Percentiles rank a stretch among this genome's conserved stretches.
Evolutionary conservation across 148 eudicot genomes (phyloP).

Genomic region (Polygonum aviculare): DNA sequence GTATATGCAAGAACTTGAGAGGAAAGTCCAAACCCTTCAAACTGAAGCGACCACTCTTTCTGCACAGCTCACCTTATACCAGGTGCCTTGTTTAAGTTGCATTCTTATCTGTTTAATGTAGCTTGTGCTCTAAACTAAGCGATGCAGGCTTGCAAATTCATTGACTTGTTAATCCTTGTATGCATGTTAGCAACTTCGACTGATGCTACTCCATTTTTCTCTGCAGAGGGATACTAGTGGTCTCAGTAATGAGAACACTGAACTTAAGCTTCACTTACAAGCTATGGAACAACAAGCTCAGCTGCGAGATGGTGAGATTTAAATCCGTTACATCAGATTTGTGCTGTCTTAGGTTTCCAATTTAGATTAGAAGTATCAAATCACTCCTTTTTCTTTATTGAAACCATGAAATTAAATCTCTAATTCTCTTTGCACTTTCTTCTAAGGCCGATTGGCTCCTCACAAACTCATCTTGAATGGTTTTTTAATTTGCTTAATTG

Average conservation of each 20-base stretch:
- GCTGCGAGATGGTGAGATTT: constrained; percentile 38
- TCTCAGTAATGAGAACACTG: constrained; percentile 22
- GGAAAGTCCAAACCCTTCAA: constrained; percentile 46
- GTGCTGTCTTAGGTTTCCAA: background rate
- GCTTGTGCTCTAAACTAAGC: background rate
- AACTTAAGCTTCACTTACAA: constrained; percentile 24
- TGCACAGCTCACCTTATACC: constrained; percentile 50
- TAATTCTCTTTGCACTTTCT: background rate
- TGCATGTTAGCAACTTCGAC: background rate
- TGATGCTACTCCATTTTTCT: background rate
- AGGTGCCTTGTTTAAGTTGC: constrained; percentile 21
- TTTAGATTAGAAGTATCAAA: background rate
- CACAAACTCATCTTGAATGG: background rate
- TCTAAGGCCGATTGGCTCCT: background rate
- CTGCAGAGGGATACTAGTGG: constrained; percentile 23
- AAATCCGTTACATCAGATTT: background rate
- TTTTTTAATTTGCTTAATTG: background rate
- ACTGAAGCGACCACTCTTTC: constrained; percentile 45
- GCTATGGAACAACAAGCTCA: constrained; percentile 35
- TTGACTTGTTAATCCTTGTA: background rate
- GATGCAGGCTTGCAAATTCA: background rate
- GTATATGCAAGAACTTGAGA: constrained; percentile 45
- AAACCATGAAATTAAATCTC: no score
- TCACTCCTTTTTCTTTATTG: background rate
- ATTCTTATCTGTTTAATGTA: background rate